Evolutionary conservation across 1,139 yeast genomes (phyloP), one percentile per base, ranked within the genome.

Genomic region (Kodamaea suecica): DNA sequence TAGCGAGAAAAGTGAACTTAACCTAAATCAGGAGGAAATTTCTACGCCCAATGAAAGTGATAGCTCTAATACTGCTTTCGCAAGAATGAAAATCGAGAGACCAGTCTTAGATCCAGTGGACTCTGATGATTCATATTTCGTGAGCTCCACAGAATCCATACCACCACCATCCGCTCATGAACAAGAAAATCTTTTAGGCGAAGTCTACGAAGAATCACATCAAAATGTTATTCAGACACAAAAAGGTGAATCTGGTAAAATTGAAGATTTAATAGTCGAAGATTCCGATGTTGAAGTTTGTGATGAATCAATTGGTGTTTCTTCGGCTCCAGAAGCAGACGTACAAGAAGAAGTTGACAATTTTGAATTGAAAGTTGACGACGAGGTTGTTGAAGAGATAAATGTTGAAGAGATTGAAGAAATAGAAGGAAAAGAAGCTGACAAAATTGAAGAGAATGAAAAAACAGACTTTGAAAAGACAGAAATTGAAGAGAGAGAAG

Each of bases 241-340:
- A n/a, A n/a, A 20, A 13, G 32, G 5, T 11, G 30, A 28, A 28
- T 17, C 4, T 9, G 17, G 11, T 29, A 13, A n/a, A 8, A n/a
- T 11, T 12, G 31, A 17, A 28, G 23, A 6, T 6, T 28, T 15
- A 25, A 14, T 12, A 14, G 12, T 14, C 23, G 13, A 7, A 5
- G 26, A 28, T 5, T 25, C 14, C 10, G 15, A 25, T 9, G 28
- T 3, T 20, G 23, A 20, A 8, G 23, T 20, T 25, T 11, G 15
- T 10, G 14, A 4, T 14, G 20, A 27, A 27, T 13, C 10, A n/a
- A 12, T 7, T n/a, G 26, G 5, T 6, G n/a, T 17, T 29, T 7
- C 16, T 15, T 8, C 12, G 4, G 40, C 64, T 14, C 63, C 59
- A 8, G 59, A 63, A 2, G 49, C 41, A 4, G 62, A 53, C 12